phyloP scores from a whole-genome alignment of 2,329 filamentous ascomycete genomes.

The Colletotrichum sublineola region DNA sequence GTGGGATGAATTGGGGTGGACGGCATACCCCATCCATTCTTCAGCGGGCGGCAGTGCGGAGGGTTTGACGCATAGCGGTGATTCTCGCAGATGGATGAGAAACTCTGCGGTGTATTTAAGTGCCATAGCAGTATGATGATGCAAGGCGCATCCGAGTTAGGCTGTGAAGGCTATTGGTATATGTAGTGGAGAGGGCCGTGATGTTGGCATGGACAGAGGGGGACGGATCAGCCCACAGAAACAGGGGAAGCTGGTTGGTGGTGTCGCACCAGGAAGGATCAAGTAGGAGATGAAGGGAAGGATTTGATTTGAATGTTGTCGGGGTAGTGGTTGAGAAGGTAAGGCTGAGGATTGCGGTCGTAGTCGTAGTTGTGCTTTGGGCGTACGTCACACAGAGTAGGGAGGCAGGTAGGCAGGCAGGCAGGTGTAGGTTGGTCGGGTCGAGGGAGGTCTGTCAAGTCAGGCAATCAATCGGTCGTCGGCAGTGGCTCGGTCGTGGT shows the following conservation, averaged over 20 bases:
- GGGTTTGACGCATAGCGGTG: constrained; percentile 87
- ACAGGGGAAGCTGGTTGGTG: constrained; percentile 13
- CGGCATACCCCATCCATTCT: constrained; percentile 93
- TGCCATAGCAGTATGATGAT: constrained; percentile 60
- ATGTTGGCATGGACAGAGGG: constrained; percentile 30
- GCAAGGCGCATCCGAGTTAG: constrained; percentile 54
- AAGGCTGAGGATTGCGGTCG: constrained; percentile 13
- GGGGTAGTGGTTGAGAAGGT: not conserved
- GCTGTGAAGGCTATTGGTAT: constrained; percentile 27
- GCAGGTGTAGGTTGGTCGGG: constrained; percentile 1
- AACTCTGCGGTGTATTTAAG: constrained; percentile 81
- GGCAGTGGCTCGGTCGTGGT: constrained; percentile 20
- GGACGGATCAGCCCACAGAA: constrained; percentile 12
- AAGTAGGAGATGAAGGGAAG: constrained; percentile 12
- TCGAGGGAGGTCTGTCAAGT: constrained; percentile 22
- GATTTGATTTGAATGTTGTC: not conserved
- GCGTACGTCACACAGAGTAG: constrained; percentile 6
- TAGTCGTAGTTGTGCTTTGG: not conserved
- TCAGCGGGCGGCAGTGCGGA: constrained; percentile 83
- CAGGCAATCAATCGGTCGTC: constrained; percentile 23
- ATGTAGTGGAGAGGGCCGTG: constrained; percentile 23
- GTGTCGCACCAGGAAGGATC: constrained; percentile 14
- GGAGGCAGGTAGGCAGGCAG: not conserved
- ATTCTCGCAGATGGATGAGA: constrained; percentile 81
- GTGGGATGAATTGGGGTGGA: not conserved